phyloP scores from a whole-genome alignment of 352 stramenopile species.

The Globisporangium sylvaticum region DNA sequence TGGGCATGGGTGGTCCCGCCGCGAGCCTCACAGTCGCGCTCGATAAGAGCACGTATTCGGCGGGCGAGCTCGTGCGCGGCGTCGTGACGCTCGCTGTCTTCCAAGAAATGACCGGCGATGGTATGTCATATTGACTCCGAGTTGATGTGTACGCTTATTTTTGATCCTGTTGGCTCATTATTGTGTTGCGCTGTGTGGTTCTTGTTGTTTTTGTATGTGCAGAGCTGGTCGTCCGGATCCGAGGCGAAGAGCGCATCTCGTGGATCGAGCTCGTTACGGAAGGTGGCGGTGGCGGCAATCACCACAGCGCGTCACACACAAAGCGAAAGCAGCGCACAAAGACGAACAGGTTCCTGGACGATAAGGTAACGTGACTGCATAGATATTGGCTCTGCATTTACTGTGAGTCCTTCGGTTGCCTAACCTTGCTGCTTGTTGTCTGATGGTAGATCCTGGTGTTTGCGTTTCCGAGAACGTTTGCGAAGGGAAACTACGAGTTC shows the following conservation, averaged over 20 bases:
- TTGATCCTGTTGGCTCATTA: neutral
- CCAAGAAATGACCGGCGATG: slow-evolving; percentile 6
- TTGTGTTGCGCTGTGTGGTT: neutral
- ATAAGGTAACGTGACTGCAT: neutral
- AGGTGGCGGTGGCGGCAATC: neutral
- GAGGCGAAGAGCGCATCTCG: slow-evolving; percentile 9
- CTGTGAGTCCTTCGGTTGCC: too few relatives aligned
- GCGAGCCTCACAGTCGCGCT: slow-evolving; percentile 7
- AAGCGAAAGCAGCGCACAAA: slow-evolving; percentile 10
- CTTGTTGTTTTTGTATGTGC: neutral
- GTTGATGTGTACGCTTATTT: neutral
- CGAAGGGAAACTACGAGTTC: slow-evolving; percentile 20
- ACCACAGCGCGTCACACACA: slow-evolving; percentile 5
- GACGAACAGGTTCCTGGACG: slow-evolving; percentile 13
- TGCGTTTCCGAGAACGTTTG: slow-evolving; percentile 16
- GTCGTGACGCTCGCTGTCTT: slow-evolving; percentile 9
- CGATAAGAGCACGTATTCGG: slow-evolving; percentile 13
- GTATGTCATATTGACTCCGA: slow-evolving; percentile 3
- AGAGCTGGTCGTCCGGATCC: slow-evolving; percentile 10
- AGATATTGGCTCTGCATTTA: neutral
- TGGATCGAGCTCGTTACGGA: slow-evolving; percentile 4
- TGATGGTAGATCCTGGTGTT: slow-evolving; percentile 18
- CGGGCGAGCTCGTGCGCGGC: slow-evolving; percentile 14
- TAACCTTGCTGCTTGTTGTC: neutral
- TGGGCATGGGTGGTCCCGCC: neutral